Base-by-base conservation (phyloP, 2,329 filamentous ascomycete species). In the Pestalotiopsis fici region DNA sequence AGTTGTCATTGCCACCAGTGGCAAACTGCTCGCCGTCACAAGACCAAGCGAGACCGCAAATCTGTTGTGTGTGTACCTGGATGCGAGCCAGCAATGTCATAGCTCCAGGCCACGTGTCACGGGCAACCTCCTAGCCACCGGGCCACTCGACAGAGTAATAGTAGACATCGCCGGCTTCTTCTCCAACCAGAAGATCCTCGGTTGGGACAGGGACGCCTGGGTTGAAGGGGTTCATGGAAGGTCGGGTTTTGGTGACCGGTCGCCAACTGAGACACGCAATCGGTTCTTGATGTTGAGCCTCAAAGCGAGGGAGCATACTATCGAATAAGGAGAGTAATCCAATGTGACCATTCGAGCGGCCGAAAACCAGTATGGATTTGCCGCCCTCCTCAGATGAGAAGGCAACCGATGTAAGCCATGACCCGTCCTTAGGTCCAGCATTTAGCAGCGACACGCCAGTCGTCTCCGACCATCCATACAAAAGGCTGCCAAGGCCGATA, bases 31-130 rank as follows among this genome's bases (percentile, higher is more conserved):
- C 85, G 3, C 94, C 94, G 73, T 93, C 89, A 3, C 84, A 83
- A 3, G 94, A 95, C 93, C 95, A 98, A 3, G 93, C 88, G n/a
- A 99, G 83, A 1, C 95, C 95, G 74, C 96, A 99, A 65, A 99
- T 91, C 75, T 98, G 95, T 79, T 98, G 94, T 63, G 86, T 88
- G 77, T 98, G 95, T 7, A 93, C 88, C 37, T 86, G 86, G 72
- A 98, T 91, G 71, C 90, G 90, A 25, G 92, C 91, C 64, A 97
- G 82, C 27, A 98, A 83, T 1, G 88, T 93, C 83, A 97, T 90
- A 39, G 90, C 86, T 15, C 95, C 94, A 35, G 89, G 86, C 93
- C 93, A 97, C 63, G 86, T 87, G 75, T 91, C 88, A 5, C 82
- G 82, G 65, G 81, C 79, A 7, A 93, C 84, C 73, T 93, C 90